Conservation (phyloP, 2,329 filamentous ascomycete species). For the Xenosphaeropsis pyriputrescens region DNA sequence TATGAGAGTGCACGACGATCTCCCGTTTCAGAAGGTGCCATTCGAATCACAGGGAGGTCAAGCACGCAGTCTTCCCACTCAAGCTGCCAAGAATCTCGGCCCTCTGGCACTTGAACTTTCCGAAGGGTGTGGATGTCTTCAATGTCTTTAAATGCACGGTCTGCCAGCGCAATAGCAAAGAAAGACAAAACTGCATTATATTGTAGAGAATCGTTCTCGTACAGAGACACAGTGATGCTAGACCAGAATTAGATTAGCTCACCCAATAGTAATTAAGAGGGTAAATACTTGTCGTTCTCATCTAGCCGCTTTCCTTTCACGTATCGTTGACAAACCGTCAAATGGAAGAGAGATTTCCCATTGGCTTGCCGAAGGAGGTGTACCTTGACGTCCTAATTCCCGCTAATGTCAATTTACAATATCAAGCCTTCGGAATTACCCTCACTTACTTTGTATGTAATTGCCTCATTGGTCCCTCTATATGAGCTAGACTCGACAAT, state of each 20-base stretch:
- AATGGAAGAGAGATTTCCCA: not conserved
- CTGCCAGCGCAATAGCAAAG: slow-evolving; percentile 1
- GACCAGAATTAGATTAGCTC: not conserved
- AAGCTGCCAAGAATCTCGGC: not conserved
- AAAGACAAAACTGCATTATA: slow-evolving; percentile 1
- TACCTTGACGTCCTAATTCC: not conserved
- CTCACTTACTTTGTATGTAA: slow-evolving; percentile 1
- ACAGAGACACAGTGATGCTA: not conserved
- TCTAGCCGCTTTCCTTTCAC: not conserved
- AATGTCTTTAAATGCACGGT: slow-evolving; percentile 1
- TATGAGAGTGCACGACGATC: slow-evolving; percentile 1
- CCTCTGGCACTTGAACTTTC: slow-evolving; percentile 1
- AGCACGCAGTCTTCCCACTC: slow-evolving; percentile 1
- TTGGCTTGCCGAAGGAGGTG: not conserved
- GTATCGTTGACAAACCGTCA: not conserved
- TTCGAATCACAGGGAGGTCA: slow-evolving; percentile 1
- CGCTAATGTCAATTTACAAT: too few relatives aligned
- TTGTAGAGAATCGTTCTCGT: not conserved
- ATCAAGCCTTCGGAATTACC: not conserved
- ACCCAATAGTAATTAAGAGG: not conserved
- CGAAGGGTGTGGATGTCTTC: not conserved
- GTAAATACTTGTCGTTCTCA: slow-evolving; percentile 1
- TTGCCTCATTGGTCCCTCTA: slow-evolving; percentile 1
- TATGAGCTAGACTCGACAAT: slow-evolving; percentile 1
- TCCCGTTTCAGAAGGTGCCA: not conserved